These are phyloP conservation scores for Tetradesmus lagerheimii DNA, from an alignment of 139 green algal genomes.

Conservation along the genomic window DNA sequence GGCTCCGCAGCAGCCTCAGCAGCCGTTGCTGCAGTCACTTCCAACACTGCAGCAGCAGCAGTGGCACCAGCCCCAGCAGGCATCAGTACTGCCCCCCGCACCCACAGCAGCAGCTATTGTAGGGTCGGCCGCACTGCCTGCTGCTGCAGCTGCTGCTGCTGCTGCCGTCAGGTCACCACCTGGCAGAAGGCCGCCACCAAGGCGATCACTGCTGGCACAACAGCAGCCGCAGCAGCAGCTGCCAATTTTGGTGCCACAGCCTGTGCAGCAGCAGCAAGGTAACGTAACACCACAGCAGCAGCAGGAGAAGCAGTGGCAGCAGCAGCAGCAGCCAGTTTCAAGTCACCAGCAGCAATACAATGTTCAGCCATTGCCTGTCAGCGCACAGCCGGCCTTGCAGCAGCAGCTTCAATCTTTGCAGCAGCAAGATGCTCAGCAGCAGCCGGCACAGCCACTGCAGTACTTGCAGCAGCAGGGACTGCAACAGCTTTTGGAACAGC, in stretches of 20 bases:
- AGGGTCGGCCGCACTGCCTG: no score
- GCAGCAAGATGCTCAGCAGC: background rate
- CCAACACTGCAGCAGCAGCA: background rate
- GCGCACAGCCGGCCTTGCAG: background rate
- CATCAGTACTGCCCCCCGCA: background rate
- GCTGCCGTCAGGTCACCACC: background rate
- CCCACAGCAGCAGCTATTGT: background rate
- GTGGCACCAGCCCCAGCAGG: background rate
- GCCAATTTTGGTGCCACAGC: background rate
- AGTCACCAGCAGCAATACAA: background rate
- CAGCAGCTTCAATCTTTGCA: background rate
- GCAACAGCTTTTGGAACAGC: background rate
- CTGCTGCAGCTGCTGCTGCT: background rate
- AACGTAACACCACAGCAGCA: background rate
- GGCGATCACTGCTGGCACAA: background rate
- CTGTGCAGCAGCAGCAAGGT: background rate
- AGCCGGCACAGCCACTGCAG: background rate
- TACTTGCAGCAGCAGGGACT: background rate
- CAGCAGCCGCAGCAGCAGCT: slow-evolving; percentile 9
- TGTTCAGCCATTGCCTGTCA: background rate
- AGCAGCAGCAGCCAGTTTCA: background rate
- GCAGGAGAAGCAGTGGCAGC: background rate
- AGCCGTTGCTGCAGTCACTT: background rate
- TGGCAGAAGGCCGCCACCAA: background rate
- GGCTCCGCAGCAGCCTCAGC: background rate